Conservation (phyloP, 2,329 filamentous ascomycete species). For the Pseudomassariella vexata region DNA sequence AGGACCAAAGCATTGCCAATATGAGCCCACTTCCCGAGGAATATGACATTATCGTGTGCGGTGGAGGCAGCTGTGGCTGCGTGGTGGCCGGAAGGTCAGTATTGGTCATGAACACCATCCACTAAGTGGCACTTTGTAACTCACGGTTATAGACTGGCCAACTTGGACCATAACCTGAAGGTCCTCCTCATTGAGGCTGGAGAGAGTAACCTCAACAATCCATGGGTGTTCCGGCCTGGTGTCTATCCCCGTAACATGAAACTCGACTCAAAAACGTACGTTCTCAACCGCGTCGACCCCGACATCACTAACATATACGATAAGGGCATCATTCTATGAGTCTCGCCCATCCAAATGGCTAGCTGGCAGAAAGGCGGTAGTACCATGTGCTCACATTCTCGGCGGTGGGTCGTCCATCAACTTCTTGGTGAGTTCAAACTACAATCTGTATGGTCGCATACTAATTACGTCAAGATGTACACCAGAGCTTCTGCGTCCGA, state of each 20-base stretch:
- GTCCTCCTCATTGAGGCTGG: conserved; percentile 40
- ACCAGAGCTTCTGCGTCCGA: conserved; percentile 66
- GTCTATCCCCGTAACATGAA: conserved; percentile 74
- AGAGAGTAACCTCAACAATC: conserved; percentile 60
- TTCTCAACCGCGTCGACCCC: no score
- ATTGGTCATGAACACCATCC: conserved; percentile 3
- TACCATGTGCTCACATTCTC: conserved; percentile 68
- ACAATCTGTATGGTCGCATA: background rate
- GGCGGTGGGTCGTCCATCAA: conserved; percentile 72
- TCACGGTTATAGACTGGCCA: conserved; percentile 55
- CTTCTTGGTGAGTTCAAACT: conserved; percentile 54
- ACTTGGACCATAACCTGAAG: conserved; percentile 67
- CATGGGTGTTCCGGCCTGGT: conserved; percentile 69
- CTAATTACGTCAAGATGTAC: conserved; percentile 52
- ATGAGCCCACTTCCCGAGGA: conserved; percentile 58
- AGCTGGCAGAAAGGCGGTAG: conserved; percentile 63
- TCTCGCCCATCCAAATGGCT: conserved; percentile 70
- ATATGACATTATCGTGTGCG: conserved; percentile 75
- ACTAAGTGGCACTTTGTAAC: conserved; percentile 16
- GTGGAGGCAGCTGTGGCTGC: conserved; percentile 63
- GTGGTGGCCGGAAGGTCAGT: conserved; percentile 51
- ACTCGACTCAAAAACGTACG: conserved; percentile 6
- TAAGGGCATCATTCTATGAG: conserved; percentile 75
- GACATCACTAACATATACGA: no score
- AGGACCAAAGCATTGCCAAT: conserved; percentile 13